Evolutionary conservation across 805 yeast species (phyloP), one percentile per base, ranked within the genome.

Genomic region (Zygosaccharomyces bisporus): DNA sequence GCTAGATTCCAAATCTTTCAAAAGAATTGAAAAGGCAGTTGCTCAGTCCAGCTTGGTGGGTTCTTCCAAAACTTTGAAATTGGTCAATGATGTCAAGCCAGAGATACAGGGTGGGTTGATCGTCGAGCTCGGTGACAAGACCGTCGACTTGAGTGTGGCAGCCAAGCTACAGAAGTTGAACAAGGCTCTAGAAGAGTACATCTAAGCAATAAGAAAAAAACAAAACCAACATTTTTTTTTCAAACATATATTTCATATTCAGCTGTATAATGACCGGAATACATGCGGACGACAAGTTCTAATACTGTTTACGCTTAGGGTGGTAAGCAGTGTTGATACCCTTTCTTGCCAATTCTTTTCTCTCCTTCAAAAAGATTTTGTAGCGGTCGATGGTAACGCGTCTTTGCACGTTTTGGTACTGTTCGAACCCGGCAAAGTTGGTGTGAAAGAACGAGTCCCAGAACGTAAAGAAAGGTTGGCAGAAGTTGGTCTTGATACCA

Each of bases 41-140:
- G 68, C 83, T 53, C 79, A 75, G 66, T 89, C 96, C 39, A 70
- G 76, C 56, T 84, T 81, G 62, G 95, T 91, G 51, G 96, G 95
- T 57, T 69, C 74, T 45, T 91, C 87, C 60, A 85, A 90, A 77
- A 79, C 91, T 59, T 80, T 93, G 69, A 83, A 84, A 75, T 74
- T 93, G 58, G 72, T 80, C 57, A 91, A 89, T 76, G 75, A 75
- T 54, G 86, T 91, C 52, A 81, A 88, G 74, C 87, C 96, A 53
- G 93, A 85, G 54, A 86, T 93, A 66, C 76, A 86, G 68, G 99
- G 99, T 65, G 99, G 99, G 61, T 79, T 93, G 68, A 74, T 93
- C 57, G 95, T 93, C 49, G 96, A 90, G 72, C 87, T 93, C 60
- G 96, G 91, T 64, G 99, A 91, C 75, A 87, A 84, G 71, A 90